Evolutionary conservation across 495 filamentous ascomycete species (phyloP).

Genomic region (Aspergillus cavernicola): DNA sequence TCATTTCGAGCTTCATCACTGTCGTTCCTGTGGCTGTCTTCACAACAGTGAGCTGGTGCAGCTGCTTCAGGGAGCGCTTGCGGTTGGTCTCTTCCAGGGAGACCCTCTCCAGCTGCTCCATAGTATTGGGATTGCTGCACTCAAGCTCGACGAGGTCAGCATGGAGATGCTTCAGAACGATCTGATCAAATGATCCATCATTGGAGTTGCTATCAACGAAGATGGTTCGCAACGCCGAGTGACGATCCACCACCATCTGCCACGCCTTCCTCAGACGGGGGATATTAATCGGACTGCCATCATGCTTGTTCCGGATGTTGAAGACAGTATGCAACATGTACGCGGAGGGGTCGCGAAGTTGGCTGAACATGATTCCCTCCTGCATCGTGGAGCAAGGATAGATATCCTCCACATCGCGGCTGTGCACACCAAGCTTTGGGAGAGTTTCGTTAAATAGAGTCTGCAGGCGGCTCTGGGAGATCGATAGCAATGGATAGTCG

Average conservation of each 20-base stretch:
- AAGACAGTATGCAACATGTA: not conserved
- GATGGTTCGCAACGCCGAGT: slow-evolving; percentile 45
- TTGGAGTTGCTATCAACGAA: slow-evolving; percentile 30
- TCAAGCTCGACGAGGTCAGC: not conserved
- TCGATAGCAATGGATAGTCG: slow-evolving; percentile 2
- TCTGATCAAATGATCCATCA: not conserved
- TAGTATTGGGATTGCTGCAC: not conserved
- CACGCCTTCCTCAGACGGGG: slow-evolving; percentile 39
- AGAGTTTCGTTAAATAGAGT: slow-evolving; percentile 41
- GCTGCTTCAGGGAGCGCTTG: not conserved
- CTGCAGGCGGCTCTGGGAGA: slow-evolving; percentile 28
- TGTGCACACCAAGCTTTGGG: slow-evolving; percentile 43
- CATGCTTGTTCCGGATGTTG: not conserved
- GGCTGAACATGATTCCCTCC: slow-evolving; percentile 61
- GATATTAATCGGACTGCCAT: not conserved
- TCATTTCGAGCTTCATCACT: slow-evolving; percentile 39
- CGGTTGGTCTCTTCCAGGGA: not conserved
- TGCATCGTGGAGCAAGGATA: slow-evolving; percentile 66
- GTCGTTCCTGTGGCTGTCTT: slow-evolving; percentile 14
- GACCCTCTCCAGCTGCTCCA: not conserved
- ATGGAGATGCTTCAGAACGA: not conserved
- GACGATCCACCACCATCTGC: slow-evolving; percentile 41
- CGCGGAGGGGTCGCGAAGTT: slow-evolving; percentile 42
- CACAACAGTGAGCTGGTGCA: not conserved
- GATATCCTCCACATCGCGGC: slow-evolving; percentile 49